phyloP scores from a whole-genome alignment of 129 eudicot genomes.

The Flaveria sonorensis region DNA sequence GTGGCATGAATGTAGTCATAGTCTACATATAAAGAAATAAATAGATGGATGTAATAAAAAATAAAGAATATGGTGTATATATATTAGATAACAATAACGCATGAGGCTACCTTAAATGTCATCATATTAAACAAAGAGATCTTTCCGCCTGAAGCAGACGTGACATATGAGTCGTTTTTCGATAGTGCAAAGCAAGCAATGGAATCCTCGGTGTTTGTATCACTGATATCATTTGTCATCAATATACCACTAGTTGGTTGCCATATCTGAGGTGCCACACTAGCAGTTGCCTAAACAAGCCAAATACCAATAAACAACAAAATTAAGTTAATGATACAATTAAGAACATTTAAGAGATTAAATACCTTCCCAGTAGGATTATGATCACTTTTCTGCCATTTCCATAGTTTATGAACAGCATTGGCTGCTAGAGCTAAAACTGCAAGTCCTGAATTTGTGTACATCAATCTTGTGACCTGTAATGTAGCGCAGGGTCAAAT shows the following conservation, averaged over 20 bases:
- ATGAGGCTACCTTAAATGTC: slow-evolving; percentile 67
- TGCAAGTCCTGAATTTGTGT: slow-evolving; percentile 69
- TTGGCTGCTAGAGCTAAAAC: slow-evolving; percentile 73
- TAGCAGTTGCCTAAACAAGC: slow-evolving; percentile 61
- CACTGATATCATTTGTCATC: slow-evolving; percentile 80
- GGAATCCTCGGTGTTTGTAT: slow-evolving; percentile 67
- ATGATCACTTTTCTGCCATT: slow-evolving; percentile 71
- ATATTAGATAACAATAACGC: neutral
- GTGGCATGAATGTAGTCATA: slow-evolving; percentile 85
- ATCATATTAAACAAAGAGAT: slow-evolving; percentile 83
- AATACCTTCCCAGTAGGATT: slow-evolving; percentile 64
- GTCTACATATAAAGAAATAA: slow-evolving; percentile 50
- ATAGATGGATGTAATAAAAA: neutral
- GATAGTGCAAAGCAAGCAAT: slow-evolving; percentile 79
- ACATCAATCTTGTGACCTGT: slow-evolving; percentile 71
- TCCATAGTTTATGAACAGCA: slow-evolving; percentile 86
- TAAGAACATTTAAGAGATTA: neutral
- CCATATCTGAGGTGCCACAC: slow-evolving; percentile 65
- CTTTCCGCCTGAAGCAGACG: slow-evolving; percentile 92
- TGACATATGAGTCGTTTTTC: slow-evolving; percentile 80
- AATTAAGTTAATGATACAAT: neutral
- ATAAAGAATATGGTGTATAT: neutral
- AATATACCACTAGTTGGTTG: slow-evolving; percentile 81
- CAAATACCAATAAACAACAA: slow-evolving; percentile 26
- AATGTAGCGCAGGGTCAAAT: neutral